A percentile compares a stretch with the other conserved stretches of the same genome.
Evolutionary conservation across 805 yeast species (phyloP).

Genomic region (Maudiozyma barnettii): DNA sequence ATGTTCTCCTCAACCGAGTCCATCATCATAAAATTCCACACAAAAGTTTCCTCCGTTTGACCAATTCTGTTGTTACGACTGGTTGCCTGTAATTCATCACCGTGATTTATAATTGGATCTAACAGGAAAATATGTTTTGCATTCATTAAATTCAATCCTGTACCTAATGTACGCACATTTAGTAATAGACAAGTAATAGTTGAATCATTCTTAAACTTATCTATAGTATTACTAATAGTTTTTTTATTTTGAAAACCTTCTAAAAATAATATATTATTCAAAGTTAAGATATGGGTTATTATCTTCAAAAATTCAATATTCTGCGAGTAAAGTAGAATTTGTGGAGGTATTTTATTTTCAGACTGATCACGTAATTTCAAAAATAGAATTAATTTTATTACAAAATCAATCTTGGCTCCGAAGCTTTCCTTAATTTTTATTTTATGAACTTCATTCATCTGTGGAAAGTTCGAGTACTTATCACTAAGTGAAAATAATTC

Average conservation of each 20-base stretch:
- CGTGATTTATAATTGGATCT: conserved; percentile 84
- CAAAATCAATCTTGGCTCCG: conserved; percentile 83
- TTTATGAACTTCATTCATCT: conserved; percentile 38
- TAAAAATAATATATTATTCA: conserved; percentile 42
- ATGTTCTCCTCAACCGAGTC: conserved; percentile 87
- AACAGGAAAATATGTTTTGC: conserved; percentile 88
- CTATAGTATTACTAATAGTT: conserved; percentile 23
- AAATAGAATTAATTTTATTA: conserved; percentile 62
- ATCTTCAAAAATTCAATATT: conserved; percentile 69
- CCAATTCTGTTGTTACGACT: conserved; percentile 91
- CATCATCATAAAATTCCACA: conserved; percentile 83
- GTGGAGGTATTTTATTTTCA: conserved; percentile 37
- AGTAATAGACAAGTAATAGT: conserved; percentile 73
- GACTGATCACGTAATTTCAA: conserved; percentile 42
- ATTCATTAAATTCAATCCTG: conserved; percentile 84
- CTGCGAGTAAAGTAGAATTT: conserved; percentile 82
- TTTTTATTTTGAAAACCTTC: conserved; percentile 39
- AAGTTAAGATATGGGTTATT: conserved; percentile 54
- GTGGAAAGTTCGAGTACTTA: conserved; percentile 17
- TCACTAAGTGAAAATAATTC: conserved; percentile 2
- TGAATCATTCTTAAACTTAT: conserved; percentile 49
- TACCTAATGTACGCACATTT: conserved; percentile 78
- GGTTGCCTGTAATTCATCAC: conserved; percentile 84
- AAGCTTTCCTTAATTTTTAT: conserved; percentile 41
- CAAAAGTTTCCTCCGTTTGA: conserved; percentile 68